A percentile compares a stretch with the other conserved stretches of the same genome.
These are phyloP conservation scores for Dichomitus squalens DNA, from an alignment of 1,284 basidiomycete species.

Conservation along the genomic window DNA sequence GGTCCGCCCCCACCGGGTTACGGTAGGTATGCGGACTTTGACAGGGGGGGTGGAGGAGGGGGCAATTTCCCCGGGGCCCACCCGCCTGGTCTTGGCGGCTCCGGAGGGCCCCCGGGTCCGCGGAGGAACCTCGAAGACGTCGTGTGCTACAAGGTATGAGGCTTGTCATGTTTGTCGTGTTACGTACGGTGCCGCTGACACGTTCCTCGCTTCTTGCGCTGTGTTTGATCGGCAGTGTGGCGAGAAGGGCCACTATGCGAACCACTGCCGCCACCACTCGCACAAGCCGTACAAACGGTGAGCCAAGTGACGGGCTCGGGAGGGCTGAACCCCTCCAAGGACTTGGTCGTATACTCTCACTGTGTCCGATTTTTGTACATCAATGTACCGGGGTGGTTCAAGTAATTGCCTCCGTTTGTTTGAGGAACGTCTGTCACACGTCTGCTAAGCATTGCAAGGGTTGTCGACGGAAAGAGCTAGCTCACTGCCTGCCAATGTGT, in stretches of 20 bases:
- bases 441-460: too few relatives aligned
- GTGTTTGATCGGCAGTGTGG: slow-evolving; percentile 59
- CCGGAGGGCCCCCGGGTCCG: slow-evolving; percentile 41
- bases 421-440: background rate
- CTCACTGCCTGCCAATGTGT: too few relatives aligned
- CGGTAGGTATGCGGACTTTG: slow-evolving; percentile 83
- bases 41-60: slow-evolving; percentile 48
- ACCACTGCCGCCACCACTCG: slow-evolving; percentile 75
- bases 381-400: background rate
- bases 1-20: slow-evolving; percentile 93
- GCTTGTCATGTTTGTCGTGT: slow-evolving; percentile 3
- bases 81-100: slow-evolving; percentile 29
- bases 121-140: slow-evolving; percentile 85
- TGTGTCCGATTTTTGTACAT: slow-evolving; percentile 5
- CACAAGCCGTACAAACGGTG: slow-evolving; percentile 68
- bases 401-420: slow-evolving; percentile 2
- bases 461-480: too few relatives aligned
- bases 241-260: slow-evolving; percentile 94
- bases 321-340: background rate
- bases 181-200: slow-evolving; percentile 16
- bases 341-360: background rate
- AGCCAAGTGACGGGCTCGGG: background rate
- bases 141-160: slow-evolving; percentile 83
- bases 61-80: slow-evolving; percentile 42
- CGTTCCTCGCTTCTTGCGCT: slow-evolving; percentile 9